Base-by-base conservation (phyloP, 169 alveolate species). In the Plasmodium knowlesi region DNA sequence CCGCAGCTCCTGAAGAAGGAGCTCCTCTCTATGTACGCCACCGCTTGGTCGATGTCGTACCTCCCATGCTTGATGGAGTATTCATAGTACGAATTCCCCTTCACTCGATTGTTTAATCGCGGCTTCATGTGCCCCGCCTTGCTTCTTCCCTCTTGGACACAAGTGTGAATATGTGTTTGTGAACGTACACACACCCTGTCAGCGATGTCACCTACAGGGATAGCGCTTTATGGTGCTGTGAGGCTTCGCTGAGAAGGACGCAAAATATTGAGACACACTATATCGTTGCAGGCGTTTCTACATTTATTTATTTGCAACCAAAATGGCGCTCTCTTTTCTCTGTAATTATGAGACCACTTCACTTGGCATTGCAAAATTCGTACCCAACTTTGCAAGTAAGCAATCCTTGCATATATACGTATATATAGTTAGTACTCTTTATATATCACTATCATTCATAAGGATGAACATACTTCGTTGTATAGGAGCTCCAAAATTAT, bases 1-100 rank as follows among this genome's bases (percentile, higher is more conserved):
- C 16, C 43, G 71, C 46, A 86, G 10, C 71, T 73, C 54, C 70
- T 86, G 70, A 53, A 86, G 80, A 86, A 86, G 12, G 82, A 30
- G 30, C 61, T 86, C 39, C 22, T 50, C 43, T 74, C 67, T 32
- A 86, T 86, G 67, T 46, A 74, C 41, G 57, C 70, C 5, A 86
- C 80, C 81, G 39, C 85, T 25, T 86, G 88, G 22, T 86, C 70
- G 25, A 86, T 86, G 70, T 86, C 80, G 32, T 78, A 76, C 8
- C 30, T 78, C 0, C 46, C 70, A 34, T 78, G 34, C 81, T 86
- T 86, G 28, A 32, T 78, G 80, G 81, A 30, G 54, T 86, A 86
- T 4, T 86, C 93, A 6, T 86, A 76, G 80, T 86, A 86, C 14
- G 93, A 30, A 70, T 86, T 86, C 76, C 67, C 85, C 67, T 86